Base-by-base conservation (phyloP, 176 grass and related monocot species). In the Carex pumila region DNA sequence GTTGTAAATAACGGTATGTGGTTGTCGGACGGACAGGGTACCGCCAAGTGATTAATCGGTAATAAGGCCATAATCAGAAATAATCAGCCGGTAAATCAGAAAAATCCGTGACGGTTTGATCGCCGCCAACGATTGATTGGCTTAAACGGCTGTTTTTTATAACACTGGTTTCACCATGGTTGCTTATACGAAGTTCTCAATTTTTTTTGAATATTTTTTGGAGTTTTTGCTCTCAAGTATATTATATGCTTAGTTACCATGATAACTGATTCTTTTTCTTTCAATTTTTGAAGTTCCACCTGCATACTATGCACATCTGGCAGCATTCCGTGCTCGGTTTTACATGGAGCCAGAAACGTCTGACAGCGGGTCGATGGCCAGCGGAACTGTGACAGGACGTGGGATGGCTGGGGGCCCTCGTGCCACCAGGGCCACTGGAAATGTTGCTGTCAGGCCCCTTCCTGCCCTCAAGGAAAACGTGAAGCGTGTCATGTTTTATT, bases 401-500 rank as follows among this genome's bases (percentile, higher is more conserved):
- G 94, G 91, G 0, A 84, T 86, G 76, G 74, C 89, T 36, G 87
- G 83, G 41, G 87, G 73, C 17, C 41, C 49, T 45, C 90, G 91
- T 87, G 81, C 85, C 49, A 83, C 85, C 49, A 91, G 91, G 81
- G 31, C 81, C 4, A 53, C 80, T 13, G 94, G 94, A 22, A 96
- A 56, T 83, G 94, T 91, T 86, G 89, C 94, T 18, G 94, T 96
- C n/a, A 88, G 94, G 74, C 94, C 94, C 66, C 89, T 96, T 32
- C 91, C 94, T n/a, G 94, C 94, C 17, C 89, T 96, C 12, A 96
- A 96, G 85, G 94, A 96, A 56, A 96, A 96, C 37, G 94, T 96
- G 57, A 93, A 96, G 70, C 87, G 91, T 43, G 94, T 96, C 80
- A 96, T 96, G 94, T 96, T 96, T 77, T 96, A 96, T 85, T 96